A percentile compares a stretch with the other conserved stretches of the same genome.
phyloP scores from a whole-genome alignment of 2,329 filamentous ascomycete species.

The Aotearoamyces nothofagi region DNA sequence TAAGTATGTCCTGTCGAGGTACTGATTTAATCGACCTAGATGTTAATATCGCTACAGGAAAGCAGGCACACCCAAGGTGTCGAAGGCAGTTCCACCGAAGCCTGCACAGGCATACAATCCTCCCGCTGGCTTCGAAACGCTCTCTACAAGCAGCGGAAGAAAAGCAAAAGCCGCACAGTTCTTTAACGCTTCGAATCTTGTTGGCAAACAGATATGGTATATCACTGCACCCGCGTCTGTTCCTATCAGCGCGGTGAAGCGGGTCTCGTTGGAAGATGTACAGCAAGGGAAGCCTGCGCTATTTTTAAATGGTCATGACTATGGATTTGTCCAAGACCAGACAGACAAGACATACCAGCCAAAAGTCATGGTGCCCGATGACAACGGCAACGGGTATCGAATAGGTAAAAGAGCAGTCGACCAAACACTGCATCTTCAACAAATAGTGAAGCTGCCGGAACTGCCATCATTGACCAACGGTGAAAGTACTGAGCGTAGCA shows the following conservation, averaged over 20 bases:
- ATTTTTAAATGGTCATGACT: conserved; percentile 47
- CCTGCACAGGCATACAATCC: conserved; percentile 10
- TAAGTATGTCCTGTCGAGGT: conserved; percentile 3
- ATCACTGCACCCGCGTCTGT: conserved; percentile 59
- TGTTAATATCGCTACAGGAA: too few species aligned
- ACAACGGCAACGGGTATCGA: conserved; percentile 10
- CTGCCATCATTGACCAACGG: conserved; percentile 17
- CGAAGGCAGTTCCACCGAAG: too few species aligned
- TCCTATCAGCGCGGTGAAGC: conserved; percentile 50
- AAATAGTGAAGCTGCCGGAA: conserved; percentile 35
- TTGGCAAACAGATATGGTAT: conserved; percentile 68
- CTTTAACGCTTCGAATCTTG: conserved; percentile 40
- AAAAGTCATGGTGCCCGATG: conserved; percentile 44
- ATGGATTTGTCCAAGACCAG: conserved; percentile 39
- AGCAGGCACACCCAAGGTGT: too few species aligned
- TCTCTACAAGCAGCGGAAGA: not conserved
- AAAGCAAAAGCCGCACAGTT: conserved; percentile 22
- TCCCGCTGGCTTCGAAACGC: conserved; percentile 14
- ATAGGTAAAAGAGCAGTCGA: conserved; percentile 32
- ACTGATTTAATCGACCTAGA: too few species aligned
- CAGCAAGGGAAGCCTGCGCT: conserved; percentile 37
- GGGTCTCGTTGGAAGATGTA: conserved; percentile 45
- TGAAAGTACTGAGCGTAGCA: conserved; percentile 22
- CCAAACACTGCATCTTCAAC: conserved; percentile 49
- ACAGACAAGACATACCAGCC: conserved; percentile 34